Conservation (phyloP, 805 yeast species). For the Zygosaccharomyces kombuchaensis region DNA sequence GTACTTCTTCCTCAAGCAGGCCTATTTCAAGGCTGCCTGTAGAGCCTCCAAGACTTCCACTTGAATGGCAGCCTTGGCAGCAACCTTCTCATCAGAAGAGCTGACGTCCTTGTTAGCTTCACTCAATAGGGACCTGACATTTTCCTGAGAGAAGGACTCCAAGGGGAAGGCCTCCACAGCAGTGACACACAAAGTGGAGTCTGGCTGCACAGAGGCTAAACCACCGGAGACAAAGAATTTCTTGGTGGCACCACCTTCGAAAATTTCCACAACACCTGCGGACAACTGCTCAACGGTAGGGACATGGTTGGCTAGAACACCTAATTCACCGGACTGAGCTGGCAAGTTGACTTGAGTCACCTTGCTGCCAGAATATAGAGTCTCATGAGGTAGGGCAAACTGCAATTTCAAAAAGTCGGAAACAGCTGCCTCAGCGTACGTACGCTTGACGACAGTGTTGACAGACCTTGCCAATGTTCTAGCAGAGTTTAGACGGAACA, state of each 20-base stretch:
- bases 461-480: slow-evolving; percentile 36
- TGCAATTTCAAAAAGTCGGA: slow-evolving; percentile 77
- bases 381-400: slow-evolving; percentile 84
- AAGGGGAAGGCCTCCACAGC: slow-evolving; percentile 94
- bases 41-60: slow-evolving; percentile 94
- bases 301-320: slow-evolving; percentile 96
- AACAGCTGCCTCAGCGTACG: slow-evolving; percentile 80
- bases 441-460: slow-evolving; percentile 61
- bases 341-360: slow-evolving; percentile 87
- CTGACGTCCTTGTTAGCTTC: slow-evolving; percentile 91
- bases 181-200: slow-evolving; percentile 81
- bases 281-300: slow-evolving; percentile 94
- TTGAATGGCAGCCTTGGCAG: slow-evolving; percentile 94
- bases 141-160: slow-evolving; percentile 75
- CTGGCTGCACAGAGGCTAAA: slow-evolving; percentile 93
- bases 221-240: slow-evolving; percentile 95
- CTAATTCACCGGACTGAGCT: slow-evolving; percentile 91
- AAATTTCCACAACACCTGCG: slow-evolving; percentile 93
- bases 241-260: slow-evolving; percentile 67
- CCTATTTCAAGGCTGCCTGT: slow-evolving; percentile 43
- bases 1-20: not conserved
- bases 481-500: slow-evolving; percentile 27
- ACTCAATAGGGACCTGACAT: slow-evolving; percentile 73
- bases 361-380: slow-evolving; percentile 48
- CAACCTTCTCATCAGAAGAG: slow-evolving; percentile 80